Conservation (phyloP, 306 rosid genomes). For the Ammopiptanthus mongolicus region DNA sequence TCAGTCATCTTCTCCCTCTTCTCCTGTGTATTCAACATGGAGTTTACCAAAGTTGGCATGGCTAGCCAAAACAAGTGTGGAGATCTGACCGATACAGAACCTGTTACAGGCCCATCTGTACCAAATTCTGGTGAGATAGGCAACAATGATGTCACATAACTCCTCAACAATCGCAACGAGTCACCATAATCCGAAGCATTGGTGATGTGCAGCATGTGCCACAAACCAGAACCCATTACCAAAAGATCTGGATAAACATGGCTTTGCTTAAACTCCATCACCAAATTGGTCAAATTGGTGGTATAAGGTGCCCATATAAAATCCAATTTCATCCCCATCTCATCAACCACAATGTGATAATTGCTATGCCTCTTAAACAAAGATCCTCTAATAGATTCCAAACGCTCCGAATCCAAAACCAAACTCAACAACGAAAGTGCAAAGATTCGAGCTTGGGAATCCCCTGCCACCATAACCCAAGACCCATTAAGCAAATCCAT, state of each 20-base stretch:
- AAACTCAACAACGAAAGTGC: slow-evolving; percentile 50
- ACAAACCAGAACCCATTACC: slow-evolving; percentile 78
- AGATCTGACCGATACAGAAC: slow-evolving; percentile 45
- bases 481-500: slow-evolving; percentile 88
- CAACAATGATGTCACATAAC: slow-evolving; percentile 42
- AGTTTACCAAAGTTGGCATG: slow-evolving; percentile 76
- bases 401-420: slow-evolving; percentile 44
- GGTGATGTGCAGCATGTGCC: slow-evolving; percentile 77
- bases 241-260: slow-evolving; percentile 68
- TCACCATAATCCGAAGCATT: slow-evolving; percentile 59
- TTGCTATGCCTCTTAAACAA: slow-evolving; percentile 73
- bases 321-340: slow-evolving; percentile 73
- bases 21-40: slow-evolving; percentile 79
- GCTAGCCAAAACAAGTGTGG: slow-evolving; percentile 88
- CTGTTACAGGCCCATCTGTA: slow-evolving; percentile 32
- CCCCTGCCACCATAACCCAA: slow-evolving; percentile 85
- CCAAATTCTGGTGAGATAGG: slow-evolving; percentile 52
- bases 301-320: slow-evolving; percentile 84
- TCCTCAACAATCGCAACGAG: slow-evolving; percentile 38
- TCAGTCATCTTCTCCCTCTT: slow-evolving; percentile 88
- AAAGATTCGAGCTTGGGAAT: slow-evolving; percentile 73
- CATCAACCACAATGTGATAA: slow-evolving; percentile 54
- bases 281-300: slow-evolving; percentile 54
- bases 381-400: slow-evolving; percentile 40
- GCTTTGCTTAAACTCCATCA: slow-evolving; percentile 40